Evolutionary conservation across 2,329 filamentous ascomycete genomes (phyloP).

Genomic region (Paradendryphiella salina): DNA sequence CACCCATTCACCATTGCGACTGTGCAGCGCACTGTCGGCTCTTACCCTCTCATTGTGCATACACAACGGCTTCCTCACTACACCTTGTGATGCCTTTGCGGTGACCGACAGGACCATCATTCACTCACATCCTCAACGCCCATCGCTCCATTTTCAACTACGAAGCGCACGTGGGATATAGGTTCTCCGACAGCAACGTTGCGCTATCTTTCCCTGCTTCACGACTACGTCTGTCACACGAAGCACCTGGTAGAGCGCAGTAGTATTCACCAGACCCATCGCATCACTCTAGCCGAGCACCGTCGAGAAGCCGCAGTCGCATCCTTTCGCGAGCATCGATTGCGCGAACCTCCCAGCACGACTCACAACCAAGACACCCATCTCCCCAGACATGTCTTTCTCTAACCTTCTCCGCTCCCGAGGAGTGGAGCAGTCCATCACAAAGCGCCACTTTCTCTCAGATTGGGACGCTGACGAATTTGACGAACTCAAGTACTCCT

Average conservation of each 20-base stretch:
- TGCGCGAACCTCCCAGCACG: conserved; percentile 12
- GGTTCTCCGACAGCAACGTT: conserved; percentile 8
- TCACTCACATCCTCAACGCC: conserved; percentile 28
- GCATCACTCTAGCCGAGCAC: conserved; percentile 5
- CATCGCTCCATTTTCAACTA: conserved; percentile 12
- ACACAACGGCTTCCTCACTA: conserved; percentile 7
- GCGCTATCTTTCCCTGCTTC: conserved; percentile 12
- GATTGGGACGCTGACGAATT: conserved; percentile 38
- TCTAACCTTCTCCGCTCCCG: conserved; percentile 30
- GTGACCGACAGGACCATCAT: conserved; percentile 25
- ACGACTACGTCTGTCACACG: conserved; percentile 4
- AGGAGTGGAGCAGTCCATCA: conserved; percentile 24
- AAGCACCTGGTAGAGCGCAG: conserved; percentile 25
- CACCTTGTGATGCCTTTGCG: conserved; percentile 37
- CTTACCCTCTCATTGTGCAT: conserved; percentile 9
- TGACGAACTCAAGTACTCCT: conserved; percentile 45
- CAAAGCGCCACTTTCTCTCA: conserved; percentile 33
- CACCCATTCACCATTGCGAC: conserved; percentile 15
- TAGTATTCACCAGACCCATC: conserved; percentile 11
- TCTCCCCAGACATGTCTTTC: conserved; percentile 28
- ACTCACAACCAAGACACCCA: conserved; percentile 5
- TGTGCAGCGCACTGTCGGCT: conserved; percentile 28
- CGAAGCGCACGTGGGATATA: conserved; percentile 27
- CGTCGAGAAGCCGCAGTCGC: conserved; percentile 1
- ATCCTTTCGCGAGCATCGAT: conserved; percentile 6